phyloP scores from a whole-genome alignment of 2,329 filamentous ascomycete genomes.

The Diplodia intermedia region DNA sequence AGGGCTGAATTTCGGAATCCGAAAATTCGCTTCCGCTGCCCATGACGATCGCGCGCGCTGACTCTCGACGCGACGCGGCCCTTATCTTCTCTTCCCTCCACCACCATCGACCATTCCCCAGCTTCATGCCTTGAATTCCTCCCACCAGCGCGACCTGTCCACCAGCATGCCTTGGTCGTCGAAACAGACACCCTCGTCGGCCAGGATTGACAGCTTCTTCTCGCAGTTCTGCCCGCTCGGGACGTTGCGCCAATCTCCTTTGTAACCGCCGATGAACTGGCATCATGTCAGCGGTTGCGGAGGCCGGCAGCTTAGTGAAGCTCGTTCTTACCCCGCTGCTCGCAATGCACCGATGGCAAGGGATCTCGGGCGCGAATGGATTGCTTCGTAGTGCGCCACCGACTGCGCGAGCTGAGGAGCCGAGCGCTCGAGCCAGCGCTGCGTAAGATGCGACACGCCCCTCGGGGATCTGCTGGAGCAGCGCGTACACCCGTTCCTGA shows the following conservation, averaged over 20 bases:
- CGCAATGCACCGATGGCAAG: conserved; percentile 81
- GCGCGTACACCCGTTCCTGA: conserved; percentile 65
- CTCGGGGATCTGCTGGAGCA: conserved; percentile 77
- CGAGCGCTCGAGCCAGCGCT: conserved; percentile 70
- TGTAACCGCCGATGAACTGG: conserved; percentile 69
- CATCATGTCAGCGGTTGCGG: conserved; percentile 14
- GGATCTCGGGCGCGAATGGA: conserved; percentile 81
- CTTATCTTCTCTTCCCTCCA: neutral
- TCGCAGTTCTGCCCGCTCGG: conserved; percentile 66
- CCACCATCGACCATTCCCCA: neutral
- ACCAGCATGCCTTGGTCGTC: conserved; percentile 66
- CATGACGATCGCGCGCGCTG: conserved; percentile 21
- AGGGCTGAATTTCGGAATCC: neutral
- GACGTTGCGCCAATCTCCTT: conserved; percentile 67
- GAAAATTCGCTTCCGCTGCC: conserved; percentile 29
- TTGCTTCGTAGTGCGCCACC: conserved; percentile 79
- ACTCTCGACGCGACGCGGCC: neutral
- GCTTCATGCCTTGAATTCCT: conserved; percentile 46
- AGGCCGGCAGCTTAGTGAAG: neutral
- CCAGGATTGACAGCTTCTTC: conserved; percentile 68
- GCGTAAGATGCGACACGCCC: conserved; percentile 82
- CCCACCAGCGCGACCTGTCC: conserved; percentile 55
- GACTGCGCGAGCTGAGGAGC: conserved; percentile 76
- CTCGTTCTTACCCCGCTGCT: conserved; percentile 67
- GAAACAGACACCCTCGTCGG: conserved; percentile 69